phyloP scores from a whole-genome alignment of 805 yeast species.

The Nakazawaea peltata region DNA sequence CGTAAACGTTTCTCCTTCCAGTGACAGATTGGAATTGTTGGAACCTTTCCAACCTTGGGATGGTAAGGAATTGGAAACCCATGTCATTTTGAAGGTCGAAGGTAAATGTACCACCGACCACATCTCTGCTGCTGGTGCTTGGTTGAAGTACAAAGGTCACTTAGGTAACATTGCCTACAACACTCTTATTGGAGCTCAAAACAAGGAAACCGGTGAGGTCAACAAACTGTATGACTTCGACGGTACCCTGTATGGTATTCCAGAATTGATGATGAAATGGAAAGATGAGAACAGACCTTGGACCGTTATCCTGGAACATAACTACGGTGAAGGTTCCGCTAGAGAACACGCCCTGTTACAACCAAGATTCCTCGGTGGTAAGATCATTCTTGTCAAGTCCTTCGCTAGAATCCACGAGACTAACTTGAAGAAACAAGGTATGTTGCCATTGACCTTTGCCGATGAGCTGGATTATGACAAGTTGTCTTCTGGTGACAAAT shows the following conservation, averaged over 20 bases:
- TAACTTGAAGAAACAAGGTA: constrained; percentile 95
- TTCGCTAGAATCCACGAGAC: constrained; percentile 99
- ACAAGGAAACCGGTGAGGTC: constrained; percentile 94
- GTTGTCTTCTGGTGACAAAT: constrained; percentile 66
- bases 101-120: constrained; percentile 99
- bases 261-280: constrained; percentile 97
- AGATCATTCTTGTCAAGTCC: constrained; percentile 81
- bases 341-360: constrained; percentile 98
- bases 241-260: constrained; percentile 71
- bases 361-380: constrained; percentile 91
- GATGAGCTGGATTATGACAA: constrained; percentile 83
- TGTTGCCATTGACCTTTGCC: constrained; percentile 90
- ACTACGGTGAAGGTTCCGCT: constrained; percentile 98
- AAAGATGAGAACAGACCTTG: constrained; percentile 78
- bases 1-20: constrained; percentile 62
- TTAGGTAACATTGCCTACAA: constrained; percentile 91
- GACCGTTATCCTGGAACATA: constrained; percentile 95
- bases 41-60: constrained; percentile 87
- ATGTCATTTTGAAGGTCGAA: constrained; percentile 81
- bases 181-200: constrained; percentile 94
- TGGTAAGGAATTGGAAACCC: constrained; percentile 72
- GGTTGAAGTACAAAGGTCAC: constrained; percentile 98
- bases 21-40: constrained; percentile 84
- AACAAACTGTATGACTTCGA: constrained; percentile 84
- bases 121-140: constrained; percentile 96